Evolutionary conservation across 345 rosid genomes (phyloP), one percentile per base, ranked within the genome.

Genomic region (Citrus inodora): DNA sequence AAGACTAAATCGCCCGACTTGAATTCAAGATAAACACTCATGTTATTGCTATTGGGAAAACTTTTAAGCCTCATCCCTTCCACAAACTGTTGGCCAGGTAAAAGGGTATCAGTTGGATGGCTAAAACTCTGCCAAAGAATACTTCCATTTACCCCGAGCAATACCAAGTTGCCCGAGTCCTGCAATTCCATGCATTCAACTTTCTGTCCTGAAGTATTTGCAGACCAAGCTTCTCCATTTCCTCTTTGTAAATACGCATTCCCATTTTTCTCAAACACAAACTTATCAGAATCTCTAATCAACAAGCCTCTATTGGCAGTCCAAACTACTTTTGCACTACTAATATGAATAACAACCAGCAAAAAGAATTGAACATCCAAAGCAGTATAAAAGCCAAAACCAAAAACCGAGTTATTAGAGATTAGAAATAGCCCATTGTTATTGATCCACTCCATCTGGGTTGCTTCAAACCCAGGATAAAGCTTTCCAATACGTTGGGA

Each of bases 121-220:
- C 83, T 56, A 78, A 86, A 88, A 75, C 91, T 90, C 86, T 90
- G 87, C 93, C 93, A 88, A 32, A 90, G 77, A 66, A 71, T 24
- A 7, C 32, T 61, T 58, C 73, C 73, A n/a, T 53, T 64, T 13
- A 71, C 73, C 46, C 85, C 89, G 28, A 48, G 84, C 85, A 90
- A 79, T 22, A 86, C 89, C 84, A 90, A 82, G 82, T 88, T 90
- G 9, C 93, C 93, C 0, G 90, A 88, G 51, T 88, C 87, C 79
- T n/a, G 59, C 84, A 90, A 74, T 67, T 79, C 84, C 88, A 90
- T 75, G 1, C 86, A 80, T 21, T 75, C 25, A 35, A 66, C 88
- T 62, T n/a, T 71, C 81, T 84, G 28, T 21, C 90, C 89, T 1
- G 76, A 77, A 1, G 90, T 86, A 70, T 76, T 25, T 1, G 89